Conservation (phyloP, 805 yeast genomes). For the Lachancea nothofagi region DNA sequence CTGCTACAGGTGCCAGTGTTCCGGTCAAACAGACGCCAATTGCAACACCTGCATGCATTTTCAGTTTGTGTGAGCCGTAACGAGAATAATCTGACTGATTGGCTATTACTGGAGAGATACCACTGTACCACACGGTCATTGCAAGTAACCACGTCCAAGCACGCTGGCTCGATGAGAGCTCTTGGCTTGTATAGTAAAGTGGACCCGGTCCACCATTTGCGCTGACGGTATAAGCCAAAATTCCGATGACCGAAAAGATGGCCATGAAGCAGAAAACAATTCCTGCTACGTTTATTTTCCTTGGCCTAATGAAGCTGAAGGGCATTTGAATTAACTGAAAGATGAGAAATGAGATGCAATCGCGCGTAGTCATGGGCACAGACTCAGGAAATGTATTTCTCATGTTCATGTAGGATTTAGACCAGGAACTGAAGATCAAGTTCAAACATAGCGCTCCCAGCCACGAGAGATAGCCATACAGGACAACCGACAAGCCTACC, state of each 20-base stretch:
- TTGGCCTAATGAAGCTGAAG: slow-evolving; percentile 29
- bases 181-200: slow-evolving; percentile 24
- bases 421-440: slow-evolving; percentile 27
- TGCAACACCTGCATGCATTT: slow-evolving; percentile 31
- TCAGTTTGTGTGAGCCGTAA: slow-evolving; percentile 30
- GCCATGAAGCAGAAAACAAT: slow-evolving; percentile 24
- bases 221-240: slow-evolving; percentile 29
- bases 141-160: slow-evolving; percentile 41
- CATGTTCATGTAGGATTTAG: slow-evolving; percentile 23
- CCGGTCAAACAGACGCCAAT: slow-evolving; percentile 35
- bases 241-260: slow-evolving; percentile 29
- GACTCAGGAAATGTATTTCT: slow-evolving; percentile 26
- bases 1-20: slow-evolving; percentile 37
- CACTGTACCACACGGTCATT: slow-evolving; percentile 39
- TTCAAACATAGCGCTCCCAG: slow-evolving; percentile 36
- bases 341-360: slow-evolving; percentile 37
- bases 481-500: slow-evolving; percentile 34
- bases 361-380: slow-evolving; percentile 35
- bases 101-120: slow-evolving; percentile 36
- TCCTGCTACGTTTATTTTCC: slow-evolving; percentile 27
- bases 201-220: slow-evolving; percentile 34
- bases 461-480: slow-evolving; percentile 39
- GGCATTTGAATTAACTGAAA: slow-evolving; percentile 34
- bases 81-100: slow-evolving; percentile 40
- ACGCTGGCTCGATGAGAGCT: slow-evolving; percentile 25